Evolutionary conservation across 257 asterid genomes (phyloP).

Genomic region (Craterostigma plantagineum): DNA sequence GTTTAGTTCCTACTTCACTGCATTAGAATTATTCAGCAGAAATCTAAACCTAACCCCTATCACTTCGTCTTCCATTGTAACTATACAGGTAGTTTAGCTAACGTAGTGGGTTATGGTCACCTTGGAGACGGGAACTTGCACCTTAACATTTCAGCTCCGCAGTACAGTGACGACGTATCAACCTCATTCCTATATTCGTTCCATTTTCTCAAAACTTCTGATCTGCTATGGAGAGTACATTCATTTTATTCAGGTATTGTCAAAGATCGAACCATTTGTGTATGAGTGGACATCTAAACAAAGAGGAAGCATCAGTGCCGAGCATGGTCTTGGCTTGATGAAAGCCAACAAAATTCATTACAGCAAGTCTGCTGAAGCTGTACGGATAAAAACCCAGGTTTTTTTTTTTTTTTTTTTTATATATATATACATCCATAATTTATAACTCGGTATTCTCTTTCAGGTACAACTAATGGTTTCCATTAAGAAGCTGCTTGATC

Average conservation of each 20-base stretch:
- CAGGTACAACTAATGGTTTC: constrained; percentile 82
- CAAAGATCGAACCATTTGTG: constrained; percentile 81
- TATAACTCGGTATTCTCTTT: neutral
- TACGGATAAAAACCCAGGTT: constrained; percentile 19
- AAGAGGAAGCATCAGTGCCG: constrained; percentile 92
- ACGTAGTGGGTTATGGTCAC: constrained; percentile 86
- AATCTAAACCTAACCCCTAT: constrained; percentile 2
- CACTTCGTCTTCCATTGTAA: too few species aligned
- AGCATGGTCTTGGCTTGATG: constrained; percentile 94
- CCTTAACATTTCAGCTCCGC: constrained; percentile 68
- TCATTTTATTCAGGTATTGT: constrained; percentile 33
- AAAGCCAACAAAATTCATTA: constrained; percentile 81
- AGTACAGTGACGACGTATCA: constrained; percentile 50
- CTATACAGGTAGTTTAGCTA: constrained; percentile 34
- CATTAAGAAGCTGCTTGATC: constrained; percentile 69
- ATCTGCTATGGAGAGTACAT: constrained; percentile 1
- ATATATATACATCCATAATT: neutral
- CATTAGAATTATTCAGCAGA: neutral
- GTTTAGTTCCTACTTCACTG: too few species aligned
- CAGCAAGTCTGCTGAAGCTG: constrained; percentile 84
- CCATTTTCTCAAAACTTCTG: constrained; percentile 7
- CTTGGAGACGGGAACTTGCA: constrained; percentile 96
- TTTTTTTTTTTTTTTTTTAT: too few species aligned
- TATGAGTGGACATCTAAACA: constrained; percentile 97
- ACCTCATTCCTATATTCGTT: constrained; percentile 9